Conservation (phyloP, 768 basidiomycete genomes). For the Lentinula aciculospora region DNA sequence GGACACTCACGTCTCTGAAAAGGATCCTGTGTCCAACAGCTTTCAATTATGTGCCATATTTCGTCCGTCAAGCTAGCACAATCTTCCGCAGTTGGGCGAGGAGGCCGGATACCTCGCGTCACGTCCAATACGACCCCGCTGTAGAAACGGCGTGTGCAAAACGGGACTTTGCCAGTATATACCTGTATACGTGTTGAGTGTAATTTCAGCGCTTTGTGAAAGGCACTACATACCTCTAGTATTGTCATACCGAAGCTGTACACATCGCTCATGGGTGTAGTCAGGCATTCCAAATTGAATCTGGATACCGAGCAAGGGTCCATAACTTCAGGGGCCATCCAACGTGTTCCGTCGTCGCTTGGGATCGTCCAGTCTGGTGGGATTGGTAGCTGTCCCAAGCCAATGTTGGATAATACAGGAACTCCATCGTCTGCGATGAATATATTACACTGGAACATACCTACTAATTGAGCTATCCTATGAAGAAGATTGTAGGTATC, state of each 20-base stretch:
- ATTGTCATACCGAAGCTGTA: conserved; percentile 11
- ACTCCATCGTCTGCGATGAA: conserved; percentile 1
- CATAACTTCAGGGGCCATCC: conserved; percentile 11
- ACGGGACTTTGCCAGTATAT: conserved; percentile 6
- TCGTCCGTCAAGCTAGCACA: conserved; percentile 5
- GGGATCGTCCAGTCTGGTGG: conserved; percentile 9
- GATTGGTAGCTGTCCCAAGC: not conserved
- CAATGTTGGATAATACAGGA: conserved; percentile 6
- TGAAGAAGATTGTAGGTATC: not conserved
- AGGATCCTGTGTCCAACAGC: conserved; percentile 10
- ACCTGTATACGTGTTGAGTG: not conserved
- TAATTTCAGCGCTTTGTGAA: not conserved
- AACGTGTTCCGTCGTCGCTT: conserved; percentile 1
- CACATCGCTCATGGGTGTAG: conserved; percentile 5
- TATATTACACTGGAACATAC: conserved; percentile 6
- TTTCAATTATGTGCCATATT: conserved; percentile 8
- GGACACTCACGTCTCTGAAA: conserved; percentile 7
- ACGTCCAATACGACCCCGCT: not conserved
- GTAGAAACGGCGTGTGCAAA: not conserved
- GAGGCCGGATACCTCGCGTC: conserved; percentile 2
- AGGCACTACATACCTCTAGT: conserved; percentile 5
- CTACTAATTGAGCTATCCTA: not conserved
- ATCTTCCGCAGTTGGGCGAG: not conserved
- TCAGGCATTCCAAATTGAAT: not conserved
- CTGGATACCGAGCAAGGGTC: not conserved